phyloP scores from a whole-genome alignment of 2,329 filamentous ascomycete species.

The Septoria petroselini region DNA sequence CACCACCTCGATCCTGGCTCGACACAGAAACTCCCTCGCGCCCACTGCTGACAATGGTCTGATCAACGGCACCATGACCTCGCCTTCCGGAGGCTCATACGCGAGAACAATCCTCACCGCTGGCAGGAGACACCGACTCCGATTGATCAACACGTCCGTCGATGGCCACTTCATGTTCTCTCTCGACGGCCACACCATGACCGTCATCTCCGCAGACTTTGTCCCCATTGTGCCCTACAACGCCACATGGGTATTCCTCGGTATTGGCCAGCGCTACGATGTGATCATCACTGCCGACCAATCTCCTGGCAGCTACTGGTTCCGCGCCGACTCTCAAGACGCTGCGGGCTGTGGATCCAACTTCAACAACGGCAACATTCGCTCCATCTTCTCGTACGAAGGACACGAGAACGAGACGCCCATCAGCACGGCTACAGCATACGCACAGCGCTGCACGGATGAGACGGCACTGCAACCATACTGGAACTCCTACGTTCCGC shows the following conservation, averaged over 20 bases:
- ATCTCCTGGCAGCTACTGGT: conserved; percentile 38
- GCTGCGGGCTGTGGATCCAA: conserved; percentile 36
- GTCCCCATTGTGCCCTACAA: conserved; percentile 38
- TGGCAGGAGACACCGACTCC: conserved; percentile 45
- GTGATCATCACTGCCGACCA: conserved; percentile 42
- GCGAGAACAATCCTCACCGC: conserved; percentile 35
- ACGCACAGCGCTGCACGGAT: conserved; percentile 44
- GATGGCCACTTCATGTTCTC: conserved; percentile 45
- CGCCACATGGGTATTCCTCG: conserved; percentile 35
- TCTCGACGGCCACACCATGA: conserved; percentile 38
- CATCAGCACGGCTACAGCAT: conserved; percentile 32
- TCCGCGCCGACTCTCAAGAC: conserved; percentile 36
- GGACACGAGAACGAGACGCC: conserved; percentile 35
- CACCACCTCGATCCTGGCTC: conserved; percentile 31
- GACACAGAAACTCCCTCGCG: conserved; percentile 36
- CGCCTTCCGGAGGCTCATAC: conserved; percentile 35
- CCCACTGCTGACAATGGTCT: conserved; percentile 52
- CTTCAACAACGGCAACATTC: conserved; percentile 34
- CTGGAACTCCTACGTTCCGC: conserved; percentile 38
- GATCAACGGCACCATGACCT: conserved; percentile 42
- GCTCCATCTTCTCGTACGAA: conserved; percentile 42
- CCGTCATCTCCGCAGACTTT: conserved; percentile 40
- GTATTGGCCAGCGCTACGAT: conserved; percentile 44
- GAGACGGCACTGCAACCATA: conserved; percentile 41
- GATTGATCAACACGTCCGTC: conserved; percentile 48